Conservation (phyloP, 345 rosid genomes). For the Gossypioides kirkii region DNA sequence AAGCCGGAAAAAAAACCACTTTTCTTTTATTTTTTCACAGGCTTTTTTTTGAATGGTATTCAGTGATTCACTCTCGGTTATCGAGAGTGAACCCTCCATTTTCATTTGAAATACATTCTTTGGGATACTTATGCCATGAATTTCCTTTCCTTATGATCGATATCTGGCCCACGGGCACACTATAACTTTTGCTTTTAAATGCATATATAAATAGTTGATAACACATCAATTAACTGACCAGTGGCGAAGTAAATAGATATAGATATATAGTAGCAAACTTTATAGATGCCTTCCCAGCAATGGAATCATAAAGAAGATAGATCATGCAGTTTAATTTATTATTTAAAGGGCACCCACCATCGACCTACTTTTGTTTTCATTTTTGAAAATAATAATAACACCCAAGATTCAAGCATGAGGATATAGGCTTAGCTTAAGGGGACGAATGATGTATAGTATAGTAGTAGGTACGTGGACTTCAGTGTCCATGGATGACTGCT, state of each 20-base stretch:
- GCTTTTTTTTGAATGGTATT: background rate
- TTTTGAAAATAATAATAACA: slow-evolving; percentile 5
- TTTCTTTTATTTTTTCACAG: background rate
- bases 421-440: slow-evolving; percentile 16
- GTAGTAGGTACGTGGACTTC: slow-evolving; percentile 51
- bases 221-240: background rate
- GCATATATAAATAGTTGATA: background rate
- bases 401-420: background rate
- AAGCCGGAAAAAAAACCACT: background rate
- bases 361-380: slow-evolving; percentile 7
- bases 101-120: background rate
- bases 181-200: slow-evolving; percentile 6
- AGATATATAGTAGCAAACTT: background rate
- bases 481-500: slow-evolving; percentile 35
- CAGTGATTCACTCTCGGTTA: background rate
- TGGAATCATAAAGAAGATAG: background rate
- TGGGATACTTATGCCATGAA: background rate
- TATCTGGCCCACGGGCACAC: background rate
- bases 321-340: slow-evolving; percentile 1
- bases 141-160: background rate
- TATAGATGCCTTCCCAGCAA: slow-evolving; percentile 4
- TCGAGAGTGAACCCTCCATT: slow-evolving; percentile 11
- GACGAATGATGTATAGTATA: background rate
- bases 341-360: background rate
- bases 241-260: background rate